Base-by-base conservation (phyloP, 257 asterid genomes). In the Parsonsia alboflavescens region DNA sequence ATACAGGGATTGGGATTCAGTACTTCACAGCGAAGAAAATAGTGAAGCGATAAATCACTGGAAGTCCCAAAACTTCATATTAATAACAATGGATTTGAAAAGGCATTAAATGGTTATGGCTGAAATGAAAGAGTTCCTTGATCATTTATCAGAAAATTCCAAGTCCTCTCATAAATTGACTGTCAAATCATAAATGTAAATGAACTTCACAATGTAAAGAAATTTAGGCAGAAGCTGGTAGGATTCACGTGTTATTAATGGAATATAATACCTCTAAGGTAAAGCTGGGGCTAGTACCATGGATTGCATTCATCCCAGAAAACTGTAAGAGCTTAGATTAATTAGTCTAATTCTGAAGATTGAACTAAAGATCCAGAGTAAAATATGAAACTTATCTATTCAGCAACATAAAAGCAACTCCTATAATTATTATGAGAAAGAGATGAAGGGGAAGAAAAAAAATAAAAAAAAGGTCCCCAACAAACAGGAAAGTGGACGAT, bases 211-310 rank as follows among this genome's bases (percentile, higher is more conserved):
- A 71, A 39, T 53, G 42, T 48, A 52, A 28, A 16, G 2, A 33
- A 7, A 46, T 58, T 28, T 50, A 56, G 68, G 59, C 44, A 68
- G 44, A 63, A 73, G 68, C 59, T 30, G 61, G 62, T 22, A 57
- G 64, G 36, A 59, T 3, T 26, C 63, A n/a, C 15, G 15, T 56
- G 15, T 56, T 59, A 26, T 12, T 59, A 1, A 26, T 48, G 68
- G 72, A 75, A 71, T 80, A 85, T 61, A 75, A 71, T 80, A 85
- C 85, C 87, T 85, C 87, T 50, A 80, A 63, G 72, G 78, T 77
- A 74, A 85, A 85, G 77, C 72, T 80, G 76, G 58, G 52, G 52
- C 78, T 65, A 50, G 58, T 77, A 80, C 39, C 39, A 33, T 44
- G 70, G 68, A 76, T 78, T 70, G 39, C 39, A 33, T 33, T 33